These are phyloP conservation scores for Xylaria sp. DNA, from an alignment of 2,329 filamentous ascomycete species.

Conservation along the genomic window DNA sequence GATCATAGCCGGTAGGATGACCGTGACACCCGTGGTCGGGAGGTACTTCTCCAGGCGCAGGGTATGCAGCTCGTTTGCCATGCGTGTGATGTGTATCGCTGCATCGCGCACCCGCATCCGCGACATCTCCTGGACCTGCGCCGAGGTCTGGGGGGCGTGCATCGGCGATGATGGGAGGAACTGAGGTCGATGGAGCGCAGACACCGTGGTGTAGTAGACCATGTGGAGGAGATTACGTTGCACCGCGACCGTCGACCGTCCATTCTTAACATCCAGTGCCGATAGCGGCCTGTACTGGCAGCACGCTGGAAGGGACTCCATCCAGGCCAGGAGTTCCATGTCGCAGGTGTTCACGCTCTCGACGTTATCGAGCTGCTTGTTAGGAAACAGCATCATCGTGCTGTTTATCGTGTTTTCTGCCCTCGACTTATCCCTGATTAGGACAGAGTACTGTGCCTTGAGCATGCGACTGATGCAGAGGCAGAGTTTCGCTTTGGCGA, in stretches of 20 bases:
- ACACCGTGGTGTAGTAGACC: constrained; percentile 90
- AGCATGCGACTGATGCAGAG: constrained; percentile 88
- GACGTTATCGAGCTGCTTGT: constrained; percentile 81
- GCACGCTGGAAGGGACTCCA: constrained; percentile 68
- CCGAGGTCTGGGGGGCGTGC: constrained; percentile 55
- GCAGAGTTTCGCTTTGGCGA: constrained; percentile 88
- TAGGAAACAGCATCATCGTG: constrained; percentile 89
- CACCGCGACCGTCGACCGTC: constrained; percentile 62
- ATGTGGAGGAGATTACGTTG: constrained; percentile 89
- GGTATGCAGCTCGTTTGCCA: constrained; percentile 75
- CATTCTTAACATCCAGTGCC: constrained; percentile 59
- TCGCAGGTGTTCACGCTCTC: constrained; percentile 81
- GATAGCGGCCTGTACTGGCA: constrained; percentile 68
- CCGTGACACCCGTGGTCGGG: constrained; percentile 87
- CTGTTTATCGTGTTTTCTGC: constrained; percentile 74
- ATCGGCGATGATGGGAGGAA: constrained; percentile 75
- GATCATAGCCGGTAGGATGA: constrained; percentile 88
- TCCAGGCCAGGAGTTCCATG: constrained; percentile 77
- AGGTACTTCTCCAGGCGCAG: constrained; percentile 76
- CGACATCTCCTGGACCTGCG: constrained; percentile 79
- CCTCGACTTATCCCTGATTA: constrained; percentile 80
- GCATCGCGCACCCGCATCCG: constrained; percentile 81
- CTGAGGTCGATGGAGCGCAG: constrained; percentile 87
- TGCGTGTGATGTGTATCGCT: constrained; percentile 81
- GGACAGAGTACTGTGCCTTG: constrained; percentile 86